These are phyloP conservation scores for Yarrowia porcina DNA, from an alignment of 805 yeast species.

Conservation along the genomic window DNA sequence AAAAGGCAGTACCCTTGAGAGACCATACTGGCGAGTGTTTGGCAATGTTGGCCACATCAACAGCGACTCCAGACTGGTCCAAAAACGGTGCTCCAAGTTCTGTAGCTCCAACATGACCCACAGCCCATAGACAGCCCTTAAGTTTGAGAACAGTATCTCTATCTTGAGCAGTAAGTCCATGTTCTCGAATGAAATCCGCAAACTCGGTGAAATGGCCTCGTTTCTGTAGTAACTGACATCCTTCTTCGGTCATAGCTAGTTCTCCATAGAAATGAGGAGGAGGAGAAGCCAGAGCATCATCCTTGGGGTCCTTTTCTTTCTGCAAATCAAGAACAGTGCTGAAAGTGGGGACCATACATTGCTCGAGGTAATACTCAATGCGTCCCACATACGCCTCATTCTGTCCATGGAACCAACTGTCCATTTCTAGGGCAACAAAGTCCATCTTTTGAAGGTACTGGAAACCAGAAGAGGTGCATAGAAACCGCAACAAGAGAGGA, in stretches of 20 bases:
- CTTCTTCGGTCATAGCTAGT: slow-evolving; percentile 76
- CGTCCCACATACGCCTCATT: slow-evolving; percentile 37
- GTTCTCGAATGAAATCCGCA: slow-evolving; percentile 34
- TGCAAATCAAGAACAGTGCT: background rate
- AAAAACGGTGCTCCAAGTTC: slow-evolving; percentile 61
- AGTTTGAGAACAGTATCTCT: slow-evolving; percentile 46
- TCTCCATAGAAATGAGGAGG: slow-evolving; percentile 60
- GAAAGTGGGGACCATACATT: slow-evolving; percentile 19
- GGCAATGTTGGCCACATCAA: slow-evolving; percentile 53
- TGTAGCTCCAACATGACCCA: slow-evolving; percentile 78
- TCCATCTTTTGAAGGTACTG: slow-evolving; percentile 56
- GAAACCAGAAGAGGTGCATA: slow-evolving; percentile 69
- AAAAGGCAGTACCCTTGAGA: slow-evolving; percentile 73
- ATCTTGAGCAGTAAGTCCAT: slow-evolving; percentile 34
- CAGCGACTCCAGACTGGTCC: slow-evolving; percentile 47
- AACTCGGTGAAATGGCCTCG: slow-evolving; percentile 43
- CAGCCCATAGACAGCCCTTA: slow-evolving; percentile 80
- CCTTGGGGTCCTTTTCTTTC: background rate
- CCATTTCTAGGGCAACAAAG: slow-evolving; percentile 63
- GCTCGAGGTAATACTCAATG: slow-evolving; percentile 38
- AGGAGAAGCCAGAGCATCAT: slow-evolving; percentile 6
- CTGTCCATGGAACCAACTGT: slow-evolving; percentile 54
- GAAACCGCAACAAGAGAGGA: slow-evolving; percentile 57
- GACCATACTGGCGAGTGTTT: slow-evolving; percentile 51
- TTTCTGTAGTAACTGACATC: slow-evolving; percentile 57